Percentiles rank a stretch among this genome's conserved stretches.
These are phyloP conservation scores for Zymoseptoria crescenta DNA, from an alignment of 2,329 filamentous ascomycete genomes.

Conservation along the genomic window DNA sequence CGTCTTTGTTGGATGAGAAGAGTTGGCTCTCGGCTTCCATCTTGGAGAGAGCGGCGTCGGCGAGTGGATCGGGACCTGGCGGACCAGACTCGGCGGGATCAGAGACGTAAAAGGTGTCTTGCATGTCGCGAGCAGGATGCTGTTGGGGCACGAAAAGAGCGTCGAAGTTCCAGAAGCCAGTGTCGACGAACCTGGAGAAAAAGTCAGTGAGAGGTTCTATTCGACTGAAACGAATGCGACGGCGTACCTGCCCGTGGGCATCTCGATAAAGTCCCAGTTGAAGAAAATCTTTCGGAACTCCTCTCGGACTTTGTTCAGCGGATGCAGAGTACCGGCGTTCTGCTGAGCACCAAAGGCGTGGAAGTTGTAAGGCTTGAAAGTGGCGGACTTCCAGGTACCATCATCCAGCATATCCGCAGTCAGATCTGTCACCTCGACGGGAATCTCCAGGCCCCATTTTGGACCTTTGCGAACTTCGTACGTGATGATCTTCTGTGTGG, in stretches of 20 bases:
- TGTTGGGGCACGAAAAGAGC: slow-evolving; percentile 94
- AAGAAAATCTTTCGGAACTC: slow-evolving; percentile 99
- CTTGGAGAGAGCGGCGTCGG: slow-evolving; percentile 40
- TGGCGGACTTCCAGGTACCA: slow-evolving; percentile 85
- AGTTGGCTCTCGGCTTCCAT: slow-evolving; percentile 41
- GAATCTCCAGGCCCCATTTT: slow-evolving; percentile 81
- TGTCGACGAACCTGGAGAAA: slow-evolving; percentile 67
- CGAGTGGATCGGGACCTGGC: slow-evolving; percentile 49
- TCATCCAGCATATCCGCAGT: slow-evolving; percentile 85
- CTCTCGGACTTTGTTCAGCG: slow-evolving; percentile 83
- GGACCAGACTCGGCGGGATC: slow-evolving; percentile 71
- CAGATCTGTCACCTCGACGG: slow-evolving; percentile 89
- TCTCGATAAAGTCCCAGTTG: slow-evolving; percentile 97
- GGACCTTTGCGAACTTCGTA: slow-evolving; percentile 79
- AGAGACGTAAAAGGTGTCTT: slow-evolving; percentile 98
- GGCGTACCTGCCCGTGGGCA: slow-evolving; percentile 72
- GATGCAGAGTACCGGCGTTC: slow-evolving; percentile 43
- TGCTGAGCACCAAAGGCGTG: slow-evolving; percentile 58
- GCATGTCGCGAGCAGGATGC: slow-evolving; percentile 91
- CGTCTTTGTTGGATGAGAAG: slow-evolving; percentile 39
- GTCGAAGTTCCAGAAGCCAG: slow-evolving; percentile 99
- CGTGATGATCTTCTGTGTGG: slow-evolving; percentile 71
- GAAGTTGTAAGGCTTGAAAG: slow-evolving; percentile 80
- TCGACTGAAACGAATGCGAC: neutral
- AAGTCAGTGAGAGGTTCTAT: slow-evolving; percentile 35